Percentiles rank a stretch among this genome's conserved stretches.
Conservation (phyloP, 768 basidiomycete genomes). For the Hysterangium stoloniferum region DNA sequence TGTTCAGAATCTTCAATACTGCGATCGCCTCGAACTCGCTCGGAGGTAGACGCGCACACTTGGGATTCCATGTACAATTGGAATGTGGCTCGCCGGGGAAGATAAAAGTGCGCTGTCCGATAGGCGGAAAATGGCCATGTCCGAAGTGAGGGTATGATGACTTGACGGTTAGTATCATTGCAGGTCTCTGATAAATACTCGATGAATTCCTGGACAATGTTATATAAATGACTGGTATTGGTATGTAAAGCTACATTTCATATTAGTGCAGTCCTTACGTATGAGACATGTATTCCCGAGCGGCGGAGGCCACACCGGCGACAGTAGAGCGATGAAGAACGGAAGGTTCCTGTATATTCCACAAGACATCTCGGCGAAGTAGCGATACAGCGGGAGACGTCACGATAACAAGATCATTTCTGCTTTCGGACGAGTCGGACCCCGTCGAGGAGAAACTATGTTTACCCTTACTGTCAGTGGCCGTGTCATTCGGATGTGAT, state of each 20-base stretch:
- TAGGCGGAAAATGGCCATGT: conserved; percentile 72
- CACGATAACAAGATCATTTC: conserved; percentile 3
- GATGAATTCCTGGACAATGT: not conserved
- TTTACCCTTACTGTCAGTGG: too few relatives aligned
- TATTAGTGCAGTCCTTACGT: not conserved
- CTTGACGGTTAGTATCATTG: conserved; percentile 30
- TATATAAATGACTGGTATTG: not conserved
- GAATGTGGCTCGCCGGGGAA: conserved; percentile 72
- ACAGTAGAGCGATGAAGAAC: not conserved
- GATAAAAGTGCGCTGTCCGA: conserved; percentile 38
- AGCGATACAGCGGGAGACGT: not conserved
- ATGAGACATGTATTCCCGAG: not conserved
- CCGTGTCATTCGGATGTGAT: too few relatives aligned
- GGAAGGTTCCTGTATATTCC: conserved; percentile 9
- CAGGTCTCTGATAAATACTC: not conserved
- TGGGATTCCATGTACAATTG: conserved; percentile 79
- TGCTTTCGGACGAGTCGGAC: too few relatives aligned
- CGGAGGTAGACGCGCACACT: conserved; percentile 70
- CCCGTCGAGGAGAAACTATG: too few relatives aligned
- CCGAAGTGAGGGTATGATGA: conserved; percentile 78
- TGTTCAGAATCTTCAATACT: conserved; percentile 66
- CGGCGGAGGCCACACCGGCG: not conserved
- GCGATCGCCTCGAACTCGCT: conserved; percentile 59
- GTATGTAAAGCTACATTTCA: not conserved
- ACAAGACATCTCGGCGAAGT: conserved; percentile 6